Evolutionary conservation across 139 green algal genomes (phyloP).

Genomic region (Tetradesmus obliquus): DNA sequence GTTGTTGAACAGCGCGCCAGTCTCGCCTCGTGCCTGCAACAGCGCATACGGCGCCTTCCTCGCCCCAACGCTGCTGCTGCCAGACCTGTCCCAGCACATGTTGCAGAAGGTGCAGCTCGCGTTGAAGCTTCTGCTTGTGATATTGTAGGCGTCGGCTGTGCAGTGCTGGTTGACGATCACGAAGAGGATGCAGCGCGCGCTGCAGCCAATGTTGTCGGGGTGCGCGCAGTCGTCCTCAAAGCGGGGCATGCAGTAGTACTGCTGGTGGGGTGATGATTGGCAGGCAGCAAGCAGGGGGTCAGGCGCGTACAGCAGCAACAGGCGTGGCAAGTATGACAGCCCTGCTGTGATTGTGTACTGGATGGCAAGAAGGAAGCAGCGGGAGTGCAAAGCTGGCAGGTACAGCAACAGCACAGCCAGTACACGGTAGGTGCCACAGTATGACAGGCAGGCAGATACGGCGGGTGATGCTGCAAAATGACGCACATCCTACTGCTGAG

Average conservation of each 20-base stretch:
- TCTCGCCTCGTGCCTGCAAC: background rate
- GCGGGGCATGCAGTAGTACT: slow-evolving; percentile 40
- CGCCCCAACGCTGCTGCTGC: background rate
- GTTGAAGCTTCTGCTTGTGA: background rate
- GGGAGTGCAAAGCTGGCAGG: no score
- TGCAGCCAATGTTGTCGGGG: slow-evolving; percentile 27
- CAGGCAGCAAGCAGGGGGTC: background rate
- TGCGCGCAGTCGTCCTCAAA: slow-evolving; percentile 17
- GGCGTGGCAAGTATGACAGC: background rate
- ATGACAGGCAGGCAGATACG: no score
- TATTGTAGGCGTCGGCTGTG: slow-evolving; percentile 2
- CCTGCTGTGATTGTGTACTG: background rate
- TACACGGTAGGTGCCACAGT: no score
- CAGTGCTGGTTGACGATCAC: slow-evolving; percentile 34
- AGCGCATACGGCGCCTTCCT: slow-evolving; percentile 29
- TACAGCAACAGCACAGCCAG: no score
- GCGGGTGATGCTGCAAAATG: no score
- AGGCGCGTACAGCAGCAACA: background rate
- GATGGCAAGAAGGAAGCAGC: background rate
- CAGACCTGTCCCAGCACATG: slow-evolving; percentile 27
- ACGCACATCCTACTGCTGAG: no score
- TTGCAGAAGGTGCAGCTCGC: slow-evolving; percentile 9
- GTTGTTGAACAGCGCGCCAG: background rate
- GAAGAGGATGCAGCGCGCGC: slow-evolving; percentile 2
- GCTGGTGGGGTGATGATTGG: background rate